A percentile compares a stretch with the other conserved stretches of the same genome.
Evolutionary conservation across 2,329 filamentous ascomycete genomes (phyloP).

Genomic region (Fusarium mundagurra): DNA sequence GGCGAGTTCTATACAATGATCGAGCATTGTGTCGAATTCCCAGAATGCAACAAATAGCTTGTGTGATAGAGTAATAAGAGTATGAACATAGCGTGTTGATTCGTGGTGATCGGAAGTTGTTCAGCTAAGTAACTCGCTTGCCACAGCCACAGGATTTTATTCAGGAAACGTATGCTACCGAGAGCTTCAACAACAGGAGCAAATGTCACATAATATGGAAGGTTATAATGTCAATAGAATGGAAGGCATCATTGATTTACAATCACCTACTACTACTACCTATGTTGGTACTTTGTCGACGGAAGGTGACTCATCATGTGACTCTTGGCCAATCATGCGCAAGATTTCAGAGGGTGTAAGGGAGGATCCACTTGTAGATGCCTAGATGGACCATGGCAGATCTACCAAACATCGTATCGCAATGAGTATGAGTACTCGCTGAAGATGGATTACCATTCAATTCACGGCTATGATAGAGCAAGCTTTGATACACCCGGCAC

Average conservation of each 20-base stretch:
- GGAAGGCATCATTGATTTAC: not conserved
- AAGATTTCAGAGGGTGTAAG: not conserved
- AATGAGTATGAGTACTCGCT: slow-evolving; percentile 39
- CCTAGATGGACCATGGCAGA: slow-evolving; percentile 13
- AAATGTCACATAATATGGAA: not conserved
- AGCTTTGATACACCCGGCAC: slow-evolving; percentile 67
- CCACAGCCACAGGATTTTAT: not conserved
- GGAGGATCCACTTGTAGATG: slow-evolving; percentile 22
- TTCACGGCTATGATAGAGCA: slow-evolving; percentile 68
- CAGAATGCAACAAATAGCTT: not conserved
- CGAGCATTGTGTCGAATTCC: slow-evolving; percentile 23
- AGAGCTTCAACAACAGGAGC: not conserved
- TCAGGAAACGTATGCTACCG: too few relatives aligned
- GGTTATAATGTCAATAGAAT: not conserved
- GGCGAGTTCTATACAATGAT: slow-evolving; percentile 20
- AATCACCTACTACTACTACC: not conserved
- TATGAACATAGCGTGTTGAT: not conserved
- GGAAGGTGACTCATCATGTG: slow-evolving; percentile 28
- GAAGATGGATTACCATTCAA: slow-evolving; percentile 66
- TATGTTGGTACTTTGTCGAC: not conserved
- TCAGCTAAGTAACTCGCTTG: not conserved
- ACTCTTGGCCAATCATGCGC: not conserved
- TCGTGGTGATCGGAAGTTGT: slow-evolving; percentile 20
- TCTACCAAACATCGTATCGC: slow-evolving; percentile 25
- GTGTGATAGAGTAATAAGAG: not conserved